Base-by-base conservation (phyloP, 805 yeast species). In the Metschnikowia drakensbergensis region DNA sequence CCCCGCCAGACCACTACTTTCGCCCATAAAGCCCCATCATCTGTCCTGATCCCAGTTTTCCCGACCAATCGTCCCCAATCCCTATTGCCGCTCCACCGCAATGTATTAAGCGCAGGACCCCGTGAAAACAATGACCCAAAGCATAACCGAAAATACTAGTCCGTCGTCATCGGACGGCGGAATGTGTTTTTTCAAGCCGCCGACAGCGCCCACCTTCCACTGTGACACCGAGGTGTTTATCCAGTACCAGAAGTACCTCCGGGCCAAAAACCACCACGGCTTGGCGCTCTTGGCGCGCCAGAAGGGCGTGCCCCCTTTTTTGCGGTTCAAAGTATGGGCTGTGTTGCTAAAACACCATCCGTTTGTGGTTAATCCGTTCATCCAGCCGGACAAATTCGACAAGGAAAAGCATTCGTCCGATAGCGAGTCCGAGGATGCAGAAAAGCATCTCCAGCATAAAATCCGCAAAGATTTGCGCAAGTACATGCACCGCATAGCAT, bases 251-350 rank as follows among this genome's bases (percentile, higher is more conserved):
- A 68, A 72, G 37, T 82, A 81, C 57, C 64, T 90, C 4, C 70
- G 68, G 42, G 72, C 74, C 13, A 80, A 79, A 49, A 86, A 91
- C 60, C 83, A 83, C 49, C 82, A 83, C 42, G 88, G 90, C 0
- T 67, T 91, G 41, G 95, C 97, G 1, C 71, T 81, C 54, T 66
- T 91, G 5, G 92, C 96, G 4, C 76, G 96, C 53, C 90, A 84
- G 55, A 72, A 82, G 48, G 97, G 98, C 3, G 73, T 90, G 27
- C 97, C 97, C 1, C 92, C 96, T 1, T 77, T 82, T 48, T 71
- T 89, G 46, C 75, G 98, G 51, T 82, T 81, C 55, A 72, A 77
- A 48, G 86, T 88, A 6, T 91, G 97, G 97, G 96, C 97, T 1
- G 67, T 88, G 3, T 65, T 91, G 44, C 66, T 91, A 49, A 83